A percentile compares a stretch with the other conserved stretches of the same genome.
phyloP scores from a whole-genome alignment of 1,284 basidiomycete genomes.

The Moniliella sp. region DNA sequence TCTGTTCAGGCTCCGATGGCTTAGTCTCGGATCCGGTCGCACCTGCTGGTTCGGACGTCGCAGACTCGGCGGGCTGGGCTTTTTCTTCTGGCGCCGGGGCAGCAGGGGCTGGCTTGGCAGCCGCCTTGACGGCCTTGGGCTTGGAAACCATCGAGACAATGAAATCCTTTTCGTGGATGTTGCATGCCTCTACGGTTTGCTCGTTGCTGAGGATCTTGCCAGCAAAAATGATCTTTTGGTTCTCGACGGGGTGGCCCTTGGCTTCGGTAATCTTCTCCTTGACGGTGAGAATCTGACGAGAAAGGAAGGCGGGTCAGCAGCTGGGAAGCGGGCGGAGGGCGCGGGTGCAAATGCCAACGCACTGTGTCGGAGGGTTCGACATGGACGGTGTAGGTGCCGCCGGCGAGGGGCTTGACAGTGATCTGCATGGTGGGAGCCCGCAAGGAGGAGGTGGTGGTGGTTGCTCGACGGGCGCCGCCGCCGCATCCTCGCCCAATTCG shows the following conservation, averaged over 20 bases:
- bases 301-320: no score
- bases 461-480: no score
- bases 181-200: slow-evolving; percentile 65
- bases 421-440: slow-evolving; percentile 31
- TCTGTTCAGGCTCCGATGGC: no score
- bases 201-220: slow-evolving; percentile 79
- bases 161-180: slow-evolving; percentile 96
- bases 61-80: no score
- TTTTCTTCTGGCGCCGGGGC: background rate
- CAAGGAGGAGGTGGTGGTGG: no score
- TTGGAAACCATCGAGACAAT: slow-evolving; percentile 94
- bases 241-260: slow-evolving; percentile 52
- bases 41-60: no score
- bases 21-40: no score
- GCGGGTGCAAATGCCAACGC: no score
- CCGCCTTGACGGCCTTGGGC: slow-evolving; percentile 38
- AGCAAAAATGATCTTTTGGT: slow-evolving; percentile 86
- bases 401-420: slow-evolving; percentile 27
- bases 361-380: slow-evolving; percentile 24
- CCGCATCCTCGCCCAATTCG: no score
- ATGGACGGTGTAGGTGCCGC: slow-evolving; percentile 29
- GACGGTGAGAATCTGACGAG: slow-evolving; percentile 50
- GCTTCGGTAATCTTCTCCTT: slow-evolving; percentile 63
- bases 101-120: background rate
- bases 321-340: no score